Base-by-base conservation (phyloP, 129 eudicot species). In the Centaurea solstitialis region DNA sequence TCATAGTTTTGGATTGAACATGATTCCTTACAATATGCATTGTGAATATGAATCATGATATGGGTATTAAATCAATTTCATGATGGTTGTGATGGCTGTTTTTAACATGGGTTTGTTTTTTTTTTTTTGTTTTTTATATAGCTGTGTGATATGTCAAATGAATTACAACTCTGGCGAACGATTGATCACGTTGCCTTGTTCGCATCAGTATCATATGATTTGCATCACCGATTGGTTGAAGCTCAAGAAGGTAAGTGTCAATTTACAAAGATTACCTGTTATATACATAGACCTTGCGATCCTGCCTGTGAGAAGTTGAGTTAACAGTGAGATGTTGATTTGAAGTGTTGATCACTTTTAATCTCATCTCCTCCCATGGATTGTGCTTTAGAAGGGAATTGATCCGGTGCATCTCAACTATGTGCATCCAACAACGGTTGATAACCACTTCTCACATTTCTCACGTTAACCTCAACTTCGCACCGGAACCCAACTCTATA, bases 151-250 rank as follows among this genome's bases (percentile, higher is more conserved):
- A 75, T 93, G 98, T 85, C 84, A 72, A 38, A 68, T 75, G 79
- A 85, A 43, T 38, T 93, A 82, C 83, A 86, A 35, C 81, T 80
- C 35, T 15, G 92, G 93, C 8, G 86, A 80, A 35, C 83, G 80
- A 77, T 61, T 93, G 81, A 89, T 77, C 74, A 88, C 80, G 43
- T 82, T 93, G 90, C 98, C 98, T 79, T 93, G 98, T 75, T 75
- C 71, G 11, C 98, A 93, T 79, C 87, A 76, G 41, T 93, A 89
- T 85, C 98, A 93, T 83, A 41, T 84, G 7, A 68, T 82, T 13
- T 93, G 98, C 81, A 89, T 93, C 64, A 85, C 18, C n/a, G 84
- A 80, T 20, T 91, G 98, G 94, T 81, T 93, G 90, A 85, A 73
- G 73, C 68, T 74, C 12, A 89, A 77, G 17, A 93, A 88, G 90